A percentile compares a stretch with the other conserved stretches of the same genome.
Conservation (phyloP, 371 early-diverging fungal species). For the Blakeslea trispora region DNA sequence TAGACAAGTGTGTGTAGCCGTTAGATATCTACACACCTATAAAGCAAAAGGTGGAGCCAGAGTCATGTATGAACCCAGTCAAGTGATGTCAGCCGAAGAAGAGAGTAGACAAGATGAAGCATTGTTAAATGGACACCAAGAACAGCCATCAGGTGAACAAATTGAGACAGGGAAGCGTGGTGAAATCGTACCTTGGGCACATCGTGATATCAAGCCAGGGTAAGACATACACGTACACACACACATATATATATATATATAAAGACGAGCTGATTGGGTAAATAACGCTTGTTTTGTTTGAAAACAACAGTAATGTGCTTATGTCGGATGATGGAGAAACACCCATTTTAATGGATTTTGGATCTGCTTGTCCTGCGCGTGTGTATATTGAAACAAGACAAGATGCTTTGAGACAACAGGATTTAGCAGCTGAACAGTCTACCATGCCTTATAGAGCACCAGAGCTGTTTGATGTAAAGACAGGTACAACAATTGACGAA, state of each 20-base stretch:
- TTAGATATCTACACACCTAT: slow-evolving; percentile 59
- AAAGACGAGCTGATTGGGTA: no score
- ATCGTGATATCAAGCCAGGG: slow-evolving; percentile 76
- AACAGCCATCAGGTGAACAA: slow-evolving; percentile 18
- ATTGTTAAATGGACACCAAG: slow-evolving; percentile 13
- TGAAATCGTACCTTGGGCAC: slow-evolving; percentile 59
- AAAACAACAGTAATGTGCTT: slow-evolving; percentile 56
- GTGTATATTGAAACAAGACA: slow-evolving; percentile 53
- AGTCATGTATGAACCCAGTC: slow-evolving; percentile 18
- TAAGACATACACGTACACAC: slow-evolving; percentile 42
- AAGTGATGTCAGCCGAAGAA: slow-evolving; percentile 21
- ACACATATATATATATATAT: no score
- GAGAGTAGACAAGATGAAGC: slow-evolving; percentile 23
- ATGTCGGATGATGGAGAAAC: slow-evolving; percentile 63
- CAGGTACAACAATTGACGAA: slow-evolving; percentile 53
- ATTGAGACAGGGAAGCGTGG: slow-evolving; percentile 19
- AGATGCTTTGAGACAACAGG: slow-evolving; percentile 60
- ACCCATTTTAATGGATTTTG: slow-evolving; percentile 74
- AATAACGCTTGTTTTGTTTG: no score
- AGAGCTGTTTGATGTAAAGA: slow-evolving; percentile 73
- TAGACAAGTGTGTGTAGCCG: slow-evolving; percentile 57
- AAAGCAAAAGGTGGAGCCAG: slow-evolving; percentile 42
- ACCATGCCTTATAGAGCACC: slow-evolving; percentile 78
- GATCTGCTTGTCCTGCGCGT: slow-evolving; percentile 61
- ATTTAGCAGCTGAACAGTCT: slow-evolving; percentile 65